phyloP scores from a whole-genome alignment of 1,139 yeast species.

The Hyphopichia khmerensis region DNA sequence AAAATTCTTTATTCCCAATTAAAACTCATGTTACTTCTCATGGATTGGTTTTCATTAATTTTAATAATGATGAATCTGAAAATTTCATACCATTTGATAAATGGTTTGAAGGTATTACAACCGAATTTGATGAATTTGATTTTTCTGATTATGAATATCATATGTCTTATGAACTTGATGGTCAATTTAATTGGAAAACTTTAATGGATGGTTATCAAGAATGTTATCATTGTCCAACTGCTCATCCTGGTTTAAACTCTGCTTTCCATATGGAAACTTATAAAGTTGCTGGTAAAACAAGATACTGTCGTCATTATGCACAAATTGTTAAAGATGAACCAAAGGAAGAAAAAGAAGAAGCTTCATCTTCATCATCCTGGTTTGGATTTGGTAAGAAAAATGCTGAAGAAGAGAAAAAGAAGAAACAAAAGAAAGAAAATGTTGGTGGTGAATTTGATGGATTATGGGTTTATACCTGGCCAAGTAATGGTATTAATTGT shows the following conservation, averaged over 20 bases:
- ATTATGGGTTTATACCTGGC: slow-evolving; percentile 60
- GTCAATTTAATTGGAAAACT: slow-evolving; percentile 65
- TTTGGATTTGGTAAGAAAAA: slow-evolving; percentile 45
- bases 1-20: slow-evolving; percentile 55
- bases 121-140: slow-evolving; percentile 56
- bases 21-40: slow-evolving; percentile 54
- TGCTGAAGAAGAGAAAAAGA: slow-evolving; percentile 4
- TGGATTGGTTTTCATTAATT: slow-evolving; percentile 57
- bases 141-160: slow-evolving; percentile 61
- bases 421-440: slow-evolving; percentile 29
- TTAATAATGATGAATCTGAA: slow-evolving; percentile 31
- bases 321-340: slow-evolving; percentile 18
- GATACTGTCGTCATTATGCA: slow-evolving; percentile 58
- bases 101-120: slow-evolving; percentile 51
- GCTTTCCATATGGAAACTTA: slow-evolving; percentile 67
- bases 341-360: slow-evolving; percentile 8
- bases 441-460: slow-evolving; percentile 63
- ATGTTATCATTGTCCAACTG: slow-evolving; percentile 67
- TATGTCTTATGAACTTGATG: slow-evolving; percentile 65
- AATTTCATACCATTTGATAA: slow-evolving; percentile 46
- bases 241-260: slow-evolving; percentile 57
- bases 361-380: slow-evolving; percentile 40
- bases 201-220: slow-evolving; percentile 69
- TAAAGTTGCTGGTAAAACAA: slow-evolving; percentile 56
- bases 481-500: slow-evolving; percentile 59